Base-by-base conservation (phyloP, 257 asterid genomes). In the Solanum piurae region DNA sequence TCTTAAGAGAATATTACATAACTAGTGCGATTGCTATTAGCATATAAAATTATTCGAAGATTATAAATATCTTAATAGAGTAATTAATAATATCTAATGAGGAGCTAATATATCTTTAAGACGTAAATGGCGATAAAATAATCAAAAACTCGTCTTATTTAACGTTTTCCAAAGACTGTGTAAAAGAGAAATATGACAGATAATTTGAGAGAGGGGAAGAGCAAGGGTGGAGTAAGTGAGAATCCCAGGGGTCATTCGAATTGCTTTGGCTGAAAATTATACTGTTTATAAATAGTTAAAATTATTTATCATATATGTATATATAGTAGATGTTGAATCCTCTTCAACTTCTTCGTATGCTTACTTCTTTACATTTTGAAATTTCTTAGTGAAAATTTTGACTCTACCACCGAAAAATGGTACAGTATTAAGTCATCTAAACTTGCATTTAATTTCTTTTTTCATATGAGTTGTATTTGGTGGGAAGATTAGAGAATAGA, bases 351-450 rank as follows among this genome's bases (percentile, higher is more conserved):
- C 12, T 60, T 21, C 12, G 27, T 23, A 23, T 60, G 16, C 0
- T 62, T n/a, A 62, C 6, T 62, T 23, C 7, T 62, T 10, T 4
- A 9, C 2, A n/a, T 23, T 23, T 62, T 62, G 2, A 4, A 62
- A 9, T 0, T 0, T 0, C 0, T 60, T 23, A 23, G 5, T 9
- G 3, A 60, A 60, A 60, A 60, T 23, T 9, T 4, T n/a, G 31
- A 62, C 7, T 62, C 31, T 0, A 0, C 0, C 31, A 23, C 12
- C 0, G 0, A 7, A 6, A 2, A 3, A 0, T 21, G 21, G 0
- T 60, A 21, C 3, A 1, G 1, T 68, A 68, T 27, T 25, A 7
- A 69, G 76, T 3, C 38, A 69, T 60, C 68, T 7, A 29, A 69
- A 69, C 38, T 69, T 18, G 36, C 38, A 68, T 27, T 66, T 13